These are phyloP conservation scores for Gossypium sturtianum DNA, from an alignment of 345 rosid genomes.

Conservation along the genomic window DNA sequence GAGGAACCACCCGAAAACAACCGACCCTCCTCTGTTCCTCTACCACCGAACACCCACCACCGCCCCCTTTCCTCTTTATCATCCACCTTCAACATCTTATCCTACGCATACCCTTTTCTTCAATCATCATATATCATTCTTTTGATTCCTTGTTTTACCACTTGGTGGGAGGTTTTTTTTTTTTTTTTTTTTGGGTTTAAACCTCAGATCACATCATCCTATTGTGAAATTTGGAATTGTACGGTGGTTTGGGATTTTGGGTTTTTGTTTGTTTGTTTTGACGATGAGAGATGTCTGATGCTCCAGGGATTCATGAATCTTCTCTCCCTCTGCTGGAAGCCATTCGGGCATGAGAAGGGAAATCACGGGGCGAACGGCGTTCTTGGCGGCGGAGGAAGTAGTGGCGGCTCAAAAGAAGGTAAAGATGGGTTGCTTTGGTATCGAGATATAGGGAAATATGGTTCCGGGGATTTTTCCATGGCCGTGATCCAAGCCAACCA, in stretches of 20 bases:
- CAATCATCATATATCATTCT: constrained; percentile 14
- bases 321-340: constrained; percentile 72
- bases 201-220: constrained; percentile 1
- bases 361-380: constrained; percentile 14
- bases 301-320: constrained; percentile 87
- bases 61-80: constrained; percentile 16
- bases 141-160: background rate
- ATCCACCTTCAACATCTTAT: constrained; percentile 9
- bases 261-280: constrained; percentile 9
- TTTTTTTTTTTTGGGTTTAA: background rate
- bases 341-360: constrained; percentile 47
- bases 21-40: constrained; percentile 49
- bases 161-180: background rate
- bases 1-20: constrained; percentile 4
- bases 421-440: constrained; percentile 79
- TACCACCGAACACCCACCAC: constrained; percentile 57
- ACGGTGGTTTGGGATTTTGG: constrained; percentile 21
- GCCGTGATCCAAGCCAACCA: constrained; percentile 88
- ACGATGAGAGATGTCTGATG: constrained; percentile 79
- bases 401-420: constrained; percentile 41
- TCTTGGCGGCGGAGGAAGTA: constrained; percentile 7
- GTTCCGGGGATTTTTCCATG: constrained; percentile 79
- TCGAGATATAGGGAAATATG: constrained; percentile 63
- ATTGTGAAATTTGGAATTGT: constrained; percentile 4
- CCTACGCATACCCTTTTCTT: constrained; percentile 25